Conservation (phyloP, 139 green algal species). For the Chlamydomonas schloesseri region DNA sequence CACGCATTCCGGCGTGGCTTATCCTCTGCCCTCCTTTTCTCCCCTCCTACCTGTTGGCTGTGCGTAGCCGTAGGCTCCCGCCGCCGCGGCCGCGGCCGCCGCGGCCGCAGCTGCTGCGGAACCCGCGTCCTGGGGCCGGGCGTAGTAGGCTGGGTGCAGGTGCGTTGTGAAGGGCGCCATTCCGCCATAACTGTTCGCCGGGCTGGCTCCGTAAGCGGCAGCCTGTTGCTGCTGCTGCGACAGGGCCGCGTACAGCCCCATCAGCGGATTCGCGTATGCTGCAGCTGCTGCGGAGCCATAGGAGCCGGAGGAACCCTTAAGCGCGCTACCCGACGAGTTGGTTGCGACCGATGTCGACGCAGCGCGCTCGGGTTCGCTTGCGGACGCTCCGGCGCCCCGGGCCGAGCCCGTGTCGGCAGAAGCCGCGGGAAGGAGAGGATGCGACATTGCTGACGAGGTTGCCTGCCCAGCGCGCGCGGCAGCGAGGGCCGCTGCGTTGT, state of each 20-base stretch:
- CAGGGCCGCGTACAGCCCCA: constrained; percentile 15
- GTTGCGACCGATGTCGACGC: neutral
- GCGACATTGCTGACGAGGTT: constrained; percentile 16
- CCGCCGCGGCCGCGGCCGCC: constrained; percentile 7
- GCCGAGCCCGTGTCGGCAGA: neutral
- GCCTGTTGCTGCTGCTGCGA: constrained; percentile 9
- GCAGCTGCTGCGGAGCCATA: neutral
- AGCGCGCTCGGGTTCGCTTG: constrained; percentile 1
- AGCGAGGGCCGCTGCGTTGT: constrained; percentile 8
- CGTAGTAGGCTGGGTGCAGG: constrained; percentile 13
- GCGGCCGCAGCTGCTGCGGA: constrained; percentile 1
- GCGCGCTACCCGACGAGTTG: neutral
- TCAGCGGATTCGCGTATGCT: constrained; percentile 7
- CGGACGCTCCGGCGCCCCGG: neutral
- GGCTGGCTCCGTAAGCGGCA: neutral
- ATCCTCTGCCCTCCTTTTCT: neutral
- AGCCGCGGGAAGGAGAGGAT: neutral
- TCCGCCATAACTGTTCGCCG: neutral
- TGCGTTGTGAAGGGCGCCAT: neutral
- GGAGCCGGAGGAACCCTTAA: neutral
- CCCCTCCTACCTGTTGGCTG: neutral
- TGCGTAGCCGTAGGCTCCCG: constrained; percentile 19
- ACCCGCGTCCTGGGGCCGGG: neutral
- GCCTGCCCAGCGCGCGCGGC: neutral
- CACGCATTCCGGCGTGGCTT: neutral